These are phyloP conservation scores for Quercus cerris DNA, from an alignment of 306 rosid genomes.

Conservation along the genomic window DNA sequence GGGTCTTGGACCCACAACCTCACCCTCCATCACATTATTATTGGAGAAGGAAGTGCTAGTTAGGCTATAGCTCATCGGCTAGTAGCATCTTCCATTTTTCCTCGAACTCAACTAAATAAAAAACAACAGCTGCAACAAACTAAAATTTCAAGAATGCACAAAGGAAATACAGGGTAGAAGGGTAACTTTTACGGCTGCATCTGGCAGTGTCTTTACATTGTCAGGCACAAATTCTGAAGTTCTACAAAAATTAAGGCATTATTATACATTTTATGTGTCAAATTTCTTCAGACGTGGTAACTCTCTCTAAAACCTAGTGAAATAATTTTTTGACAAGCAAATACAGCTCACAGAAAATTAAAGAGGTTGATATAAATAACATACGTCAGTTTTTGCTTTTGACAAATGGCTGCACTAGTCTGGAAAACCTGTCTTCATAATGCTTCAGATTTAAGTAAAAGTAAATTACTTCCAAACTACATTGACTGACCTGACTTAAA, in stretches of 20 bases:
- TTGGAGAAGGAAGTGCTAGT: too few relatives aligned
- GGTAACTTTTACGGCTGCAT: background rate
- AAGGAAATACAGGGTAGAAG: background rate
- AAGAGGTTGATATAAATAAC: background rate
- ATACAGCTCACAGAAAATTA: too few relatives aligned
- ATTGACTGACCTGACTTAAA: background rate
- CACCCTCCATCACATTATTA: too few relatives aligned
- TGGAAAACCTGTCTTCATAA: background rate
- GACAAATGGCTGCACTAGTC: background rate
- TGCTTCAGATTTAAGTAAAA: background rate
- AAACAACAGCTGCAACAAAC: background rate
- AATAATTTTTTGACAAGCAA: too few relatives aligned
- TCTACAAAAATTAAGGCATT: background rate
- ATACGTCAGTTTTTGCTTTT: background rate
- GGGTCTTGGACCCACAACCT: too few relatives aligned
- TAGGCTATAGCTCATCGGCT: too few relatives aligned
- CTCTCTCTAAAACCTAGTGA: too few relatives aligned
- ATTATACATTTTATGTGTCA: background rate
- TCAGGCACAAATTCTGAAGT: background rate
- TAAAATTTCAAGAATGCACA: background rate
- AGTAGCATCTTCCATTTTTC: background rate
- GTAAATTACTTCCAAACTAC: background rate
- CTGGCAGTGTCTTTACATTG: background rate
- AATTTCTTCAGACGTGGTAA: background rate
- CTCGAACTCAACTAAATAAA: background rate